A percentile compares a stretch with the other conserved stretches of the same genome.
phyloP scores from a whole-genome alignment of 176 grass and related monocot genomes.

The Zoysia pacifica region DNA sequence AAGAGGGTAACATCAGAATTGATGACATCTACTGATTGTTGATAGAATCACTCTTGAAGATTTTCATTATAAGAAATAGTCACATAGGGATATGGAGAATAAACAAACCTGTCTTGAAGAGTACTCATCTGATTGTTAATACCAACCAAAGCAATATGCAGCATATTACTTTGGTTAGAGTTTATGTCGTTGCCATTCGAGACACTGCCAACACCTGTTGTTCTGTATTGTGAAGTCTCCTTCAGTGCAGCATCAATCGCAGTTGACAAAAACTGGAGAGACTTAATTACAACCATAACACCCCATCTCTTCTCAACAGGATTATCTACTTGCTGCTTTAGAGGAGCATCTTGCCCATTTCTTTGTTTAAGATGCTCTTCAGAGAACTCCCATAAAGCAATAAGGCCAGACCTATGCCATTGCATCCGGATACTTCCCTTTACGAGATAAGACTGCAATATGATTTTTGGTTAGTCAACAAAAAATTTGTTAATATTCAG shows the following conservation, averaged over 20 bases:
- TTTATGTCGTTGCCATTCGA: slow-evolving; percentile 39
- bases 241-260: slow-evolving; percentile 83
- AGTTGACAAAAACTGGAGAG: slow-evolving; percentile 77
- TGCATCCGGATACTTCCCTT: slow-evolving; percentile 88
- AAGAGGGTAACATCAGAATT: slow-evolving; percentile 34
- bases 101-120: slow-evolving; percentile 89
- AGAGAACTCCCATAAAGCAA: slow-evolving; percentile 93
- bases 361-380: slow-evolving; percentile 82
- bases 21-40: slow-evolving; percentile 13
- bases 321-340: slow-evolving; percentile 57
- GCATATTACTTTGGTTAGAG: slow-evolving; percentile 75
- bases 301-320: slow-evolving; percentile 73
- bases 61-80: slow-evolving; percentile 36
- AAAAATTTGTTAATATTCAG: slow-evolving; percentile 17
- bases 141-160: slow-evolving; percentile 95
- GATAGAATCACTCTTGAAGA: slow-evolving; percentile 10
- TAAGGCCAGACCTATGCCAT: slow-evolving; percentile 88
- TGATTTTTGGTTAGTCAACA: slow-evolving; percentile 28
- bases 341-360: slow-evolving; percentile 43
- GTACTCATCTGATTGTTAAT: slow-evolving; percentile 99
- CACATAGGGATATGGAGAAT: slow-evolving; percentile 25
- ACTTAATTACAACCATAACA: slow-evolving; percentile 94
- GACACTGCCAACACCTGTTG: slow-evolving; percentile 37
- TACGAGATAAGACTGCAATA: slow-evolving; percentile 81
- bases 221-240: slow-evolving; percentile 55